These are phyloP conservation scores for Xylaria sp. DNA, from an alignment of 2,329 filamentous ascomycete genomes.

Conservation along the genomic window DNA sequence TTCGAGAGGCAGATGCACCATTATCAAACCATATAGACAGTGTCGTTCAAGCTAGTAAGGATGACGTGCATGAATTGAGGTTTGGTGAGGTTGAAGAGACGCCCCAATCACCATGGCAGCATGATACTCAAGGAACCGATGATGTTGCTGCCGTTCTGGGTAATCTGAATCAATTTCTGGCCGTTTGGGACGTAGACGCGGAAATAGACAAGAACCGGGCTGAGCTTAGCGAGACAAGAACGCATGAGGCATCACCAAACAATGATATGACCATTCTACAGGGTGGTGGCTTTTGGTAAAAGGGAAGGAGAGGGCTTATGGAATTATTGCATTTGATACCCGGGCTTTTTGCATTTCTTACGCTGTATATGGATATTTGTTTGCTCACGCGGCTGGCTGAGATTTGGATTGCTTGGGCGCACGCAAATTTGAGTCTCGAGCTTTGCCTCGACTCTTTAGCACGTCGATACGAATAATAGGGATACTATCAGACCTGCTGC, in stretches of 20 bases:
- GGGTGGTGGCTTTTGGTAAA: constrained; percentile 33
- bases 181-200: constrained; percentile 54
- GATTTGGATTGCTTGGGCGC: neutral
- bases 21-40: neutral
- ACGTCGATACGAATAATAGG: too few relatives aligned
- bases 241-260: constrained; percentile 1
- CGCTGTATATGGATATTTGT: constrained; percentile 5
- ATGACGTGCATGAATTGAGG: constrained; percentile 27
- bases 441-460: too few relatives aligned
- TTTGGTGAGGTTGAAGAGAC: constrained; percentile 15
- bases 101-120: constrained; percentile 48
- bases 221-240: constrained; percentile 19
- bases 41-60: constrained; percentile 23
- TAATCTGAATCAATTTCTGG: constrained; percentile 59
- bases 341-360: constrained; percentile 18
- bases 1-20: constrained; percentile 57
- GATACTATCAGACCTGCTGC: too few relatives aligned
- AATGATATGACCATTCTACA: constrained; percentile 23
- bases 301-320: constrained; percentile 6
- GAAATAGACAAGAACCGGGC: constrained; percentile 49
- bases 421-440: neutral
- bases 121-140: constrained; percentile 53
- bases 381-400: neutral
- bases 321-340: constrained; percentile 36
- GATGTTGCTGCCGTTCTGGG: constrained; percentile 60